Evolutionary conservation across 371 early-diverging fungal species (phyloP).

Genomic region (Apophysomyces variabilis): DNA sequence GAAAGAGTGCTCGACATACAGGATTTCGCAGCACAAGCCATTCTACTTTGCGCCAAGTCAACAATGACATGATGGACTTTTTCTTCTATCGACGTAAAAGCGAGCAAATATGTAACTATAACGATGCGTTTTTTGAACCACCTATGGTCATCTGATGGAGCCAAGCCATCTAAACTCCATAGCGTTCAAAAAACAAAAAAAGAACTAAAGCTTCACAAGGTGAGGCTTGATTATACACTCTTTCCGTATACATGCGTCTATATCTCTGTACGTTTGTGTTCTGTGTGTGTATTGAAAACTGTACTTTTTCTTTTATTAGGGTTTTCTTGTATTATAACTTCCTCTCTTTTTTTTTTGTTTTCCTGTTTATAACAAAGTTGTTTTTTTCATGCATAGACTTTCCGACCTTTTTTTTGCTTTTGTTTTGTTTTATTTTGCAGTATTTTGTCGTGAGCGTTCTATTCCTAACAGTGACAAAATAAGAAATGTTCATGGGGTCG

Average conservation of each 20-base stretch:
- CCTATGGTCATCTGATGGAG: conserved; percentile 7
- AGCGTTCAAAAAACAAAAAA: background rate
- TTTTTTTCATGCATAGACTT: conserved; percentile 3
- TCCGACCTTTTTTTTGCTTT: background rate
- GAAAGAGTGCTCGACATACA: background rate
- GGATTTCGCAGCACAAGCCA: conserved; percentile 7
- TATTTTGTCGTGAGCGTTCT: background rate
- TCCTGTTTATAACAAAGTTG: background rate
- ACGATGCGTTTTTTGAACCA: conserved; percentile 3
- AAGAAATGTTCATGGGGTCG: conserved; percentile 5
- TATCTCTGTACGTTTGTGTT: background rate
- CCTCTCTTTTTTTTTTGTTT: background rate
- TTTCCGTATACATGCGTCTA: background rate
- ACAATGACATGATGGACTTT: conserved; percentile 5
- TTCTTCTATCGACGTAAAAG: conserved; percentile 2
- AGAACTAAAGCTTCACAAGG: background rate
- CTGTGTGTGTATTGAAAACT: background rate
- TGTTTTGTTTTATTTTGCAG: background rate
- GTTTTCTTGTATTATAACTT: conserved; percentile 3
- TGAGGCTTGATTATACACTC: background rate
- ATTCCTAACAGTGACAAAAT: background rate
- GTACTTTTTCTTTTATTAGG: background rate
- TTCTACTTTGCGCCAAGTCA: conserved; percentile 2
- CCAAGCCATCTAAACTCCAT: background rate
- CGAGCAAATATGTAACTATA: background rate